Conservation (phyloP, 352 stramenopile genomes). For the Pythium dissimile region DNA sequence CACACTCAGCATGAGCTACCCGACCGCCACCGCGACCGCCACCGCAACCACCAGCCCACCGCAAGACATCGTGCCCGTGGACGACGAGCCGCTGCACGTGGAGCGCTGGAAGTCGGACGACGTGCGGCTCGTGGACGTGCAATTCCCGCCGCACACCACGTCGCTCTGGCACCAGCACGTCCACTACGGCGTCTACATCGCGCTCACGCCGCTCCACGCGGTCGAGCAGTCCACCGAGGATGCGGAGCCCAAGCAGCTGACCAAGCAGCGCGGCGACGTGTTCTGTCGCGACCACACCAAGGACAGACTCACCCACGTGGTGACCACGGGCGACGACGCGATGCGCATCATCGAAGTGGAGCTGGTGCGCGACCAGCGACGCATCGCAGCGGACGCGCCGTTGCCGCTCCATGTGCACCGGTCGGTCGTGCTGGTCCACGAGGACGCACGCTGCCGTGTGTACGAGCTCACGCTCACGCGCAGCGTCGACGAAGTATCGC, state of each 20-base stretch:
- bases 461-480: conserved; percentile 36
- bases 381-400: conserved; percentile 15
- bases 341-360: conserved; percentile 55
- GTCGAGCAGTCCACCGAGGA: conserved; percentile 14
- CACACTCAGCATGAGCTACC: no score
- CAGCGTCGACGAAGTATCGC: conserved; percentile 15
- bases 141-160: conserved; percentile 22
- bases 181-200: conserved; percentile 26
- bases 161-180: conserved; percentile 28
- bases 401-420: conserved; percentile 1
- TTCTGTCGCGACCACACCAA: conserved; percentile 34
- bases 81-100: conserved; percentile 25
- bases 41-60: not conserved
- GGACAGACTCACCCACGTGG: conserved; percentile 40
- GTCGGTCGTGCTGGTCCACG: conserved; percentile 23
- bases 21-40: not conserved
- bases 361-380: conserved; percentile 35
- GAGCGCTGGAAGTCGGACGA: conserved; percentile 19
- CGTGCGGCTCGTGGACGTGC: conserved; percentile 21
- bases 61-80: conserved; percentile 16
- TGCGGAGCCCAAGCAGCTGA: conserved; percentile 1
- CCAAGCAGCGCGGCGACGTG: conserved; percentile 16
- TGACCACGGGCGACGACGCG: conserved; percentile 25
- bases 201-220: conserved; percentile 9
- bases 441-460: conserved; percentile 39